Conservation (phyloP, 2,329 filamentous ascomycete genomes). For the Trichocomaceae sp. region DNA sequence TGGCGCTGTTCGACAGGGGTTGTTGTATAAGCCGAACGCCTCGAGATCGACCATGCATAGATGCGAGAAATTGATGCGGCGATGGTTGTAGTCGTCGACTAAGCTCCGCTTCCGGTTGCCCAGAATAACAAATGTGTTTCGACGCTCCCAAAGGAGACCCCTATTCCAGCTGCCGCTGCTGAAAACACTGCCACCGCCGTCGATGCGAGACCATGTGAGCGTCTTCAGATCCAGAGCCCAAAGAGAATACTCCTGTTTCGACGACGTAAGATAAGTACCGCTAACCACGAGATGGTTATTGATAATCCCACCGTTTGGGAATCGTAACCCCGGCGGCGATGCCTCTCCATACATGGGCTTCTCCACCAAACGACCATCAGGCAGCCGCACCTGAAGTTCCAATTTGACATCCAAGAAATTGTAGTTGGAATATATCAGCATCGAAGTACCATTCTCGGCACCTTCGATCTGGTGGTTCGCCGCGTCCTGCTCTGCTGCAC, state of each 20-base stretch:
- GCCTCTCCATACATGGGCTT: slow-evolving; percentile 76
- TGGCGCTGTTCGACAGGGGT: slow-evolving; percentile 70
- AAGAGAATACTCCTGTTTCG: slow-evolving; percentile 94
- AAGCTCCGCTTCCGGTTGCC: slow-evolving; percentile 89
- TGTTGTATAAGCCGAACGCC: slow-evolving; percentile 95
- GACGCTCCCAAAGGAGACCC: slow-evolving; percentile 83
- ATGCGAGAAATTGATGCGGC: slow-evolving; percentile 94
- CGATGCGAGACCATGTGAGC: slow-evolving; percentile 89
- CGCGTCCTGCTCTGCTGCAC: slow-evolving; percentile 32
- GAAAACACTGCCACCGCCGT: slow-evolving; percentile 89
- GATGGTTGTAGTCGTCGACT: slow-evolving; percentile 96
- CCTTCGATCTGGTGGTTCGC: slow-evolving; percentile 27
- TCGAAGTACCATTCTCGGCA: slow-evolving; percentile 49
- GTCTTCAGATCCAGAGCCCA: slow-evolving; percentile 89
- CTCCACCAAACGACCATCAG: slow-evolving; percentile 77
- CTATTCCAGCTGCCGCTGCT: slow-evolving; percentile 97
- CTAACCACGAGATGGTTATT: slow-evolving; percentile 96
- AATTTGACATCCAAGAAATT: slow-evolving; percentile 97
- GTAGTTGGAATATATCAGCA: slow-evolving; percentile 99
- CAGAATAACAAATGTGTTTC: slow-evolving; percentile 92
- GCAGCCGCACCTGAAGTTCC: slow-evolving; percentile 78
- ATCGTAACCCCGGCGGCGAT: slow-evolving; percentile 85
- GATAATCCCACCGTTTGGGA: slow-evolving; percentile 92
- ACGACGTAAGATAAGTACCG: slow-evolving; percentile 93
- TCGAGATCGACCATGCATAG: slow-evolving; percentile 96